phyloP scores from a whole-genome alignment of 768 basidiomycete genomes.

The Hydnum rufescens region DNA sequence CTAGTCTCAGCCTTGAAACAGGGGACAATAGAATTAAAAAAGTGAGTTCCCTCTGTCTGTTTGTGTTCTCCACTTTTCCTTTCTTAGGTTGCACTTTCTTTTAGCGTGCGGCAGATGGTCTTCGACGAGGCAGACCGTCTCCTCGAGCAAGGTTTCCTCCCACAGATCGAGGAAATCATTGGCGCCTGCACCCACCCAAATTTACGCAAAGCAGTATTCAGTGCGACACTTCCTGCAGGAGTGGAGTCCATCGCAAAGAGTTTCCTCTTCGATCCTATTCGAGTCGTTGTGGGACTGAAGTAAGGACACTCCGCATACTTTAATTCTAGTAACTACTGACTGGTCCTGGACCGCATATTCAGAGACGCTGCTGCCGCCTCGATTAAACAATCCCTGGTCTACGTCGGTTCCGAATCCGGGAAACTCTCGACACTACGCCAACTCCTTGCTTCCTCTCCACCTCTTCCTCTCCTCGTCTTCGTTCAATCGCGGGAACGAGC shows the following conservation, averaged over 20 bases:
- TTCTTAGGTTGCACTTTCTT: slow-evolving; percentile 3
- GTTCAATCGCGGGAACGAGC: slow-evolving; percentile 56
- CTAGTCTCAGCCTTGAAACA: slow-evolving; percentile 63
- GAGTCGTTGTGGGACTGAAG: slow-evolving; percentile 95
- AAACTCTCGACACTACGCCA: slow-evolving; percentile 77
- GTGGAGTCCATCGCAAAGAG: slow-evolving; percentile 74
- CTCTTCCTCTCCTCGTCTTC: slow-evolving; percentile 78
- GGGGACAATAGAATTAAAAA: slow-evolving; percentile 42
- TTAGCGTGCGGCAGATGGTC: slow-evolving; percentile 66
- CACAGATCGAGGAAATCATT: slow-evolving; percentile 76
- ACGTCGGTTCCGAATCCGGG: slow-evolving; percentile 85
- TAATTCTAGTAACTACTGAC: neutral
- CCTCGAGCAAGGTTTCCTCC: slow-evolving; percentile 71
- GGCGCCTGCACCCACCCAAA: slow-evolving; percentile 47
- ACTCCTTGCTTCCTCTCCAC: slow-evolving; percentile 38
- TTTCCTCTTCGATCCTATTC: slow-evolving; percentile 68
- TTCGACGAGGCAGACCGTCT: slow-evolving; percentile 87
- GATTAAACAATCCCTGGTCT: slow-evolving; percentile 75
- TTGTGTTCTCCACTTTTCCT: slow-evolving; percentile 6
- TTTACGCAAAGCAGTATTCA: slow-evolving; percentile 78
- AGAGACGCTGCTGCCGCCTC: slow-evolving; percentile 89
- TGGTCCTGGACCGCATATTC: slow-evolving; percentile 4
- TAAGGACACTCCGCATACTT: slow-evolving; percentile 22
- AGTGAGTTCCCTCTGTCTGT: slow-evolving; percentile 29
- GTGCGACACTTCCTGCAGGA: slow-evolving; percentile 80